Conservation (phyloP, 148 eudicot species). For the Talinum fruticosum region DNA sequence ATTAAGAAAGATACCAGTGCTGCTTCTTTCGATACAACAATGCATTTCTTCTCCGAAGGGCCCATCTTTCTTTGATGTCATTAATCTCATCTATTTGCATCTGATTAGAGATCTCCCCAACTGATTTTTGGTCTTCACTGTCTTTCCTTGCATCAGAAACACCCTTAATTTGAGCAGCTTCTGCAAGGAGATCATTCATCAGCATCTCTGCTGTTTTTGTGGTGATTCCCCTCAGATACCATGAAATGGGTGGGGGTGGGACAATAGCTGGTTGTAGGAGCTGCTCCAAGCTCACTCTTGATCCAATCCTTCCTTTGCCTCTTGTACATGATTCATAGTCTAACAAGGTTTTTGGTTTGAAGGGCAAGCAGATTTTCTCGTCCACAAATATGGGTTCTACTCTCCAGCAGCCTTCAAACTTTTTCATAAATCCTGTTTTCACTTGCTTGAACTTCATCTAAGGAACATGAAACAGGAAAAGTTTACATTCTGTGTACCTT, state of each 20-base stretch:
- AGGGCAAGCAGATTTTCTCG: slow-evolving; percentile 62
- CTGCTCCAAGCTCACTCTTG: slow-evolving; percentile 75
- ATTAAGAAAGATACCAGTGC: neutral
- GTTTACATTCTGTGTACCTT: neutral
- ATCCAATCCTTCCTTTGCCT: slow-evolving; percentile 85
- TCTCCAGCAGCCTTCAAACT: slow-evolving; percentile 92
- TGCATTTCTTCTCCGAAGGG: slow-evolving; percentile 48
- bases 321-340: slow-evolving; percentile 61
- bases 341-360: slow-evolving; percentile 48
- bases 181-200: slow-evolving; percentile 60
- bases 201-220: slow-evolving; percentile 79
- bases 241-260: slow-evolving; percentile 97
- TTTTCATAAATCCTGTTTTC: slow-evolving; percentile 87
- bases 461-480: neutral
- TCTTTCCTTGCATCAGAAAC: slow-evolving; percentile 14
- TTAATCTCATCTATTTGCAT: slow-evolving; percentile 21
- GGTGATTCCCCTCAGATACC: slow-evolving; percentile 94
- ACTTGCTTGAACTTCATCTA: slow-evolving; percentile 93
- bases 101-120: slow-evolving; percentile 21
- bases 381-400: slow-evolving; percentile 80
- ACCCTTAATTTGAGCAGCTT: slow-evolving; percentile 64
- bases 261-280: slow-evolving; percentile 79
- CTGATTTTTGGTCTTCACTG: slow-evolving; percentile 14
- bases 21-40: slow-evolving; percentile 30
- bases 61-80: slow-evolving; percentile 84